Percentiles rank a stretch among this genome's conserved stretches.
phyloP scores from a whole-genome alignment of 768 basidiomycete genomes.

The Leccinum fibrillosum region DNA sequence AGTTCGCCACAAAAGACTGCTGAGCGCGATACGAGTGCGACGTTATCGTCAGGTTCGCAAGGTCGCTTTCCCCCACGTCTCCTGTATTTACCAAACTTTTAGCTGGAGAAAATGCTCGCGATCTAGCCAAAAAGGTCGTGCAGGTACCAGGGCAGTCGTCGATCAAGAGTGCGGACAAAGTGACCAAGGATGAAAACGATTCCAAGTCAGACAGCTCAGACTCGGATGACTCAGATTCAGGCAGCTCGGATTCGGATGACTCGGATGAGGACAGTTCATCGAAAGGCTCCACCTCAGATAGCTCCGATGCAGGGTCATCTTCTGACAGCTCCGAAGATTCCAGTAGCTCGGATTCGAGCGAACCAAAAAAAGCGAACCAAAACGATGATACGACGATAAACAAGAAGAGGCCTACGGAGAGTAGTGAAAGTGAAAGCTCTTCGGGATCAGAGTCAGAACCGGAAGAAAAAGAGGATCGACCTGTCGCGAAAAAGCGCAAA shows the following conservation, averaged over 20 bases:
- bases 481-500: conserved; percentile 59
- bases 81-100: not conserved
- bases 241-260: conserved; percentile 15
- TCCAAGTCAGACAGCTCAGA: conserved; percentile 12
- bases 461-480: conserved; percentile 11
- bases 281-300: conserved; percentile 7
- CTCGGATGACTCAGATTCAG: conserved; percentile 15
- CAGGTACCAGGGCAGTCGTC: conserved; percentile 4
- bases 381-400: conserved; percentile 1
- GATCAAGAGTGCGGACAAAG: not conserved
- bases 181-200: not conserved
- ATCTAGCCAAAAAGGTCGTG: not conserved
- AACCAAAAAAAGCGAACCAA: conserved; percentile 7
- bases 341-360: conserved; percentile 13
- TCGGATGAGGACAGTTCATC: conserved; percentile 19
- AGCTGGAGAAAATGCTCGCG: conserved; percentile 13
- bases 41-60: conserved; percentile 35
- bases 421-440: not conserved
- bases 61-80: not conserved
- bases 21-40: conserved; percentile 39
- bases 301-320: conserved; percentile 18
- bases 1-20: conserved; percentile 3
- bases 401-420: not conserved
- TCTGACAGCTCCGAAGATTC: conserved; percentile 11
- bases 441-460: not conserved